phyloP scores from a whole-genome alignment of 2,329 filamentous ascomycete genomes.

The Penicillium sp. region DNA sequence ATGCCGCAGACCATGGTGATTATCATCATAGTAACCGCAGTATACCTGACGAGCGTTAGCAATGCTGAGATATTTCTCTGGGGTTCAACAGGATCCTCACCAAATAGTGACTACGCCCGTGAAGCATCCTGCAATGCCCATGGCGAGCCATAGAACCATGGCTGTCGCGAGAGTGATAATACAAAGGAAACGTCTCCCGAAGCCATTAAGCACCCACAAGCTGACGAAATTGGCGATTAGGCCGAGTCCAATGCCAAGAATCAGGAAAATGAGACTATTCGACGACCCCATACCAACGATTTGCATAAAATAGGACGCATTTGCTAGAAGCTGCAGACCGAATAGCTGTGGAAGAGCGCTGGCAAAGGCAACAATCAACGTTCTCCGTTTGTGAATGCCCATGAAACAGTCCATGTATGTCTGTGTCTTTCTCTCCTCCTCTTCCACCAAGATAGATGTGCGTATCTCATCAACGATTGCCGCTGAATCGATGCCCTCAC shows the following conservation, averaged over 20 bases:
- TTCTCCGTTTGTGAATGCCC: conserved; percentile 22
- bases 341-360: conserved; percentile 46
- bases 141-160: conserved; percentile 42
- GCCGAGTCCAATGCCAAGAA: conserved; percentile 47
- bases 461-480: conserved; percentile 13
- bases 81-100: conserved; percentile 25
- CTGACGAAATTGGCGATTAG: conserved; percentile 45
- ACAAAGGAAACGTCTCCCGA: conserved; percentile 45
- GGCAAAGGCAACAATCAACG: conserved; percentile 36
- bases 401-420: conserved; percentile 35
- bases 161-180: conserved; percentile 36
- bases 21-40: conserved; percentile 44
- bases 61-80: too few species aligned
- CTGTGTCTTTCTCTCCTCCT: conserved; percentile 37
- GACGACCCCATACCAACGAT: conserved; percentile 27
- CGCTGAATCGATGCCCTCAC: background rate
- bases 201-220: conserved; percentile 45
- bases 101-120: conserved; percentile 39
- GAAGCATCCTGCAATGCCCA: conserved; percentile 50
- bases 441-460: conserved; percentile 36
- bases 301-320: conserved; percentile 41
- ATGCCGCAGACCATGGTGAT: conserved; percentile 44
- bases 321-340: conserved; percentile 46
- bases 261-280: conserved; percentile 44
- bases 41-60: conserved; percentile 33